Conservation (phyloP, 2,329 filamentous ascomycete genomes). For the Phyllosticta ampelicida region DNA sequence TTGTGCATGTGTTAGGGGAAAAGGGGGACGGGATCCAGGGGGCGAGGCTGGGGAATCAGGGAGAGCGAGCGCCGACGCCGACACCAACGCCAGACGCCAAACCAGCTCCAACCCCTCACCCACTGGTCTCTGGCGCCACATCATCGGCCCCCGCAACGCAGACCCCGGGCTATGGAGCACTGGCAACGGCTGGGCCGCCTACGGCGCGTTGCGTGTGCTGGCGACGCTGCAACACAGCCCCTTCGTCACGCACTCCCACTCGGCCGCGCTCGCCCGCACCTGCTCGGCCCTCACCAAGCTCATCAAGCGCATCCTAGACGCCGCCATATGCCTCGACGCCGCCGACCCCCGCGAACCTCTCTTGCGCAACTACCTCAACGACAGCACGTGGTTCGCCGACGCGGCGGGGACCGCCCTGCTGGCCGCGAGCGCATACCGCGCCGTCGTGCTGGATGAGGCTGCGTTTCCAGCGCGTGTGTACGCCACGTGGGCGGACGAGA, state of each 20-base stretch:
- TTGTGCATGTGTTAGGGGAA: neutral
- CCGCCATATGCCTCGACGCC: slow-evolving; percentile 23
- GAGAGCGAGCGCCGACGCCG: neutral
- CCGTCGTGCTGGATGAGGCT: slow-evolving; percentile 32
- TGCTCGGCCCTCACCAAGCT: slow-evolving; percentile 19
- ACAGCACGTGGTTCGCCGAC: slow-evolving; percentile 37
- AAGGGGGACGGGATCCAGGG: neutral
- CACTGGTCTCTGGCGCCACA: slow-evolving; percentile 36
- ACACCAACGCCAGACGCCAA: slow-evolving; percentile 13
- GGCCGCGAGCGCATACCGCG: slow-evolving; percentile 34
- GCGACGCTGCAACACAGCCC: slow-evolving; percentile 31
- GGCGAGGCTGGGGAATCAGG: neutral
- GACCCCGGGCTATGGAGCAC: slow-evolving; percentile 37
- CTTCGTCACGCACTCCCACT: slow-evolving; percentile 9
- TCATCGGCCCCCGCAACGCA: slow-evolving; percentile 25
- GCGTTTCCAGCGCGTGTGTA: slow-evolving; percentile 26
- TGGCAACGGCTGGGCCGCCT: slow-evolving; percentile 39
- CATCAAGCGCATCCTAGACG: slow-evolving; percentile 30
- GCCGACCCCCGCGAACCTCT: slow-evolving; percentile 25
- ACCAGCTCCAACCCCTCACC: slow-evolving; percentile 9
- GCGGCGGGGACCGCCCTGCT: slow-evolving; percentile 39
- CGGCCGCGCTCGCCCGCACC: slow-evolving; percentile 13
- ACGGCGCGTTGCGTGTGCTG: slow-evolving; percentile 37
- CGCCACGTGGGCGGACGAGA: slow-evolving; percentile 33
- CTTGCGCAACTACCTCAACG: slow-evolving; percentile 38